Evolutionary conservation across 169 alveolate species (phyloP).

Genomic region (Plasmodium relictum): DNA sequence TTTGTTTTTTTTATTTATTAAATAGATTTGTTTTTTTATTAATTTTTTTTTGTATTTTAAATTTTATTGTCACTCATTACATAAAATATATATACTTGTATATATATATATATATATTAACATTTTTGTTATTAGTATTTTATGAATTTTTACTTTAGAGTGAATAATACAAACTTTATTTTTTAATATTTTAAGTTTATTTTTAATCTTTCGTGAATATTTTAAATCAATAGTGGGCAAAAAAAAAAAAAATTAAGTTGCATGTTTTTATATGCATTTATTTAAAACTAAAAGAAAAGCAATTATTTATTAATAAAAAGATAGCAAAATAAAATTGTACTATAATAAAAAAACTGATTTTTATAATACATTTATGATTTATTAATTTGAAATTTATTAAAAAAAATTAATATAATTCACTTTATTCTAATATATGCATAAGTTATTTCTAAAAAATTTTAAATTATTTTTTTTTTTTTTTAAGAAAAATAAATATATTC

Average conservation of each 20-base stretch:
- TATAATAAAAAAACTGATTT: slow-evolving; percentile 5
- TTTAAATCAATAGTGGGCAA: neutral
- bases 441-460: neutral
- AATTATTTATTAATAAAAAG: neutral
- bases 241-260: too few species aligned
- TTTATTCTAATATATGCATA: neutral
- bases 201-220: slow-evolving; percentile 27
- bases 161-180: slow-evolving; percentile 13
- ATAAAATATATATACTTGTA: neutral
- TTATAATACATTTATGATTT: slow-evolving; percentile 11
- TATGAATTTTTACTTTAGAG: slow-evolving; percentile 19
- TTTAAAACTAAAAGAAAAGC: neutral
- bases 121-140: slow-evolving; percentile 11
- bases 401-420: too few species aligned
- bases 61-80: slow-evolving; percentile 19
- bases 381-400: neutral
- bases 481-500: too few species aligned
- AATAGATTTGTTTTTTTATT: slow-evolving; percentile 28
- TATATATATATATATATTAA: neutral
- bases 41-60: slow-evolving; percentile 23
- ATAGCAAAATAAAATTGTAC: neutral
- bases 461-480: neutral
- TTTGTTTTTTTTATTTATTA: slow-evolving; percentile 11
- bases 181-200: slow-evolving; percentile 23
- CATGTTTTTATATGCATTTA: too few species aligned